Conservation (phyloP, 2,329 filamentous ascomycete genomes). For the Diaporthe sp. region DNA sequence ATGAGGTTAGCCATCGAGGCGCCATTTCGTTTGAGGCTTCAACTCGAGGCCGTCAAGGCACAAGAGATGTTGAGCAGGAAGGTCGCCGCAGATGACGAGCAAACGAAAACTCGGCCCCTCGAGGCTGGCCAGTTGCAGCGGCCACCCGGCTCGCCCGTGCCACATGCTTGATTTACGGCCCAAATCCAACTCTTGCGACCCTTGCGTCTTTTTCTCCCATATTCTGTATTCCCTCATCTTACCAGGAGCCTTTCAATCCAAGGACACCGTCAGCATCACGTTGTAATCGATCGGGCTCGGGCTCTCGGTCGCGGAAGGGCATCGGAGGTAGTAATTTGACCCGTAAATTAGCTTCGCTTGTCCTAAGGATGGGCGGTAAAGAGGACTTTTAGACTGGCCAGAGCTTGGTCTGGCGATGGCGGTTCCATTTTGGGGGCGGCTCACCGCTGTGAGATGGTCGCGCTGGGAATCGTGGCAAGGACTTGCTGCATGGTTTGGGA, state of each 20-base stretch:
- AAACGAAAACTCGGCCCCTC: neutral
- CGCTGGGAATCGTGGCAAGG: neutral
- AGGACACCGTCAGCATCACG: neutral
- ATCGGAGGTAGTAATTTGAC: fast-evolving
- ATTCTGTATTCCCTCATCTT: neutral
- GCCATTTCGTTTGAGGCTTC: too few species aligned
- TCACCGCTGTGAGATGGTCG: neutral
- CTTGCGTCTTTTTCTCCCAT: neutral
- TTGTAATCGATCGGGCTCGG: neutral
- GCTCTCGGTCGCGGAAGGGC: fast-evolving
- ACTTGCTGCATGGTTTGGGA: neutral
- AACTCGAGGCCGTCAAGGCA: too few species aligned
- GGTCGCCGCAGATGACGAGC: neutral
- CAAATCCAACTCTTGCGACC: neutral
- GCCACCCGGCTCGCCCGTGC: neutral
- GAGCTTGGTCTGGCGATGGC: neutral
- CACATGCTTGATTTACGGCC: neutral
- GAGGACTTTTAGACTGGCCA: fast-evolving
- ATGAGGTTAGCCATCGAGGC: neutral
- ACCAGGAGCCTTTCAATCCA: neutral
- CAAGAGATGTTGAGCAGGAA: too few species aligned
- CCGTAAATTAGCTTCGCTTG: neutral
- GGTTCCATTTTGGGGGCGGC: neutral
- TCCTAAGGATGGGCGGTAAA: neutral
- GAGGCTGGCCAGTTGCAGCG: neutral